phyloP scores from a whole-genome alignment of 2,329 filamentous ascomycete genomes.

The Hortaea werneckii region DNA sequence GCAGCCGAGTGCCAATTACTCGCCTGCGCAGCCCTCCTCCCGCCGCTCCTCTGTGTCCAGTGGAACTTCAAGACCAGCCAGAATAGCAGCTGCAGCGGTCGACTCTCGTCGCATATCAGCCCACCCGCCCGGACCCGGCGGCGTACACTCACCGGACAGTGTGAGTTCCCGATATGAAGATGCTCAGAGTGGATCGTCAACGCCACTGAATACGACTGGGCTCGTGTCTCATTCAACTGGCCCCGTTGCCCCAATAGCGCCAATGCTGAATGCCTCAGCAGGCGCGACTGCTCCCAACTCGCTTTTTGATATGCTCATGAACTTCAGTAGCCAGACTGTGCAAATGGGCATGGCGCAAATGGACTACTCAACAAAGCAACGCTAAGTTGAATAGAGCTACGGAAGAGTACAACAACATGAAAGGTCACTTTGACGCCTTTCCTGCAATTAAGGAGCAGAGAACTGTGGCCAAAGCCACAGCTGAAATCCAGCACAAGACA shows the following conservation, averaged over 20 bases:
- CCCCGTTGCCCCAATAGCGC: not conserved
- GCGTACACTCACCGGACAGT: conserved; percentile 3
- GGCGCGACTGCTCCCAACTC: not conserved
- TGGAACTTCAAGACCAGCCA: not conserved
- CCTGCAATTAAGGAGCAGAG: conserved; percentile 6
- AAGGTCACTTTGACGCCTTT: conserved; percentile 1
- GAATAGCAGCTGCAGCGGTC: not conserved
- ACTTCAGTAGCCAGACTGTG: conserved; percentile 1
- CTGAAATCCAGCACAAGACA: not conserved
- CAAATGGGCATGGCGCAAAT: not conserved
- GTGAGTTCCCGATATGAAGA: conserved; percentile 2
- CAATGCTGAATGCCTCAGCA: not conserved
- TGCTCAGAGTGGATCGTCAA: conserved; percentile 4
- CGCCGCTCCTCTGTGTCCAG: not conserved
- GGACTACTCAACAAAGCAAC: not conserved
- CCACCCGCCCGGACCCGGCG: not conserved
- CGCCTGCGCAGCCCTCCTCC: not conserved
- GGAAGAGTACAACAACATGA: conserved; percentile 1
- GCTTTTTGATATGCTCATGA: conserved; percentile 2
- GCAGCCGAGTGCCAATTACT: no score
- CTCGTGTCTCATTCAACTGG: not conserved
- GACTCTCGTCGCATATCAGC: not conserved
- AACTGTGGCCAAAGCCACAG: not conserved
- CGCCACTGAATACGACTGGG: conserved; percentile 2
- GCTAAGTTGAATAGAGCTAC: not conserved